Conservation (phyloP, 192 early-diverging fungal genomes). For the Physocladia obscura region DNA sequence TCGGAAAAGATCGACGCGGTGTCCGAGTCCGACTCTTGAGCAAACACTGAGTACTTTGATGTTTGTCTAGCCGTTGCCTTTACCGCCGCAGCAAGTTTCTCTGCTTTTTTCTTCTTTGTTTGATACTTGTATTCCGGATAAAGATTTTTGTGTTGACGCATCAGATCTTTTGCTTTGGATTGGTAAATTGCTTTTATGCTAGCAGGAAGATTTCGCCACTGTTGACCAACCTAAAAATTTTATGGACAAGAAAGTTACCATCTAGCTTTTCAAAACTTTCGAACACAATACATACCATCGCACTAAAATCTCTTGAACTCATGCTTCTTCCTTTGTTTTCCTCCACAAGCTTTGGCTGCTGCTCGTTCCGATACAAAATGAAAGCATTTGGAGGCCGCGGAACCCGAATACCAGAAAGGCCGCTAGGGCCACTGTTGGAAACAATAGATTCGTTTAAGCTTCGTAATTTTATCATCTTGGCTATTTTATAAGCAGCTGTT, state of each 20-base stretch:
- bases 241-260: neutral
- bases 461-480: too few relatives aligned
- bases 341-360: neutral
- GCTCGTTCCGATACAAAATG: conserved; percentile 12
- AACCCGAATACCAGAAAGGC: too few relatives aligned
- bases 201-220: neutral
- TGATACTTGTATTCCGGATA: conserved; percentile 14
- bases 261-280: neutral
- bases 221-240: conserved; percentile 2
- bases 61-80: neutral
- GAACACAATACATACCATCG: neutral
- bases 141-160: neutral
- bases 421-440: too few relatives aligned
- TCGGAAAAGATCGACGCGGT: neutral
- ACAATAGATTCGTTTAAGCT: too few relatives aligned
- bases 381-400: conserved; percentile 23
- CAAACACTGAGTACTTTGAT: neutral
- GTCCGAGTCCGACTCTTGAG: neutral
- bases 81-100: neutral
- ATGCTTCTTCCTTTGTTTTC: neutral
- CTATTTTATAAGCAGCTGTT: too few relatives aligned
- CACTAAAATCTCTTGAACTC: conserved; percentile 2
- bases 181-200: neutral
- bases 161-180: neutral
- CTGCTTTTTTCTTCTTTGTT: neutral